A percentile compares a stretch with the other conserved stretches of the same genome.
These are phyloP conservation scores for Termitomyces sp. DNA, from an alignment of 768 basidiomycete species.

Conservation along the genomic window DNA sequence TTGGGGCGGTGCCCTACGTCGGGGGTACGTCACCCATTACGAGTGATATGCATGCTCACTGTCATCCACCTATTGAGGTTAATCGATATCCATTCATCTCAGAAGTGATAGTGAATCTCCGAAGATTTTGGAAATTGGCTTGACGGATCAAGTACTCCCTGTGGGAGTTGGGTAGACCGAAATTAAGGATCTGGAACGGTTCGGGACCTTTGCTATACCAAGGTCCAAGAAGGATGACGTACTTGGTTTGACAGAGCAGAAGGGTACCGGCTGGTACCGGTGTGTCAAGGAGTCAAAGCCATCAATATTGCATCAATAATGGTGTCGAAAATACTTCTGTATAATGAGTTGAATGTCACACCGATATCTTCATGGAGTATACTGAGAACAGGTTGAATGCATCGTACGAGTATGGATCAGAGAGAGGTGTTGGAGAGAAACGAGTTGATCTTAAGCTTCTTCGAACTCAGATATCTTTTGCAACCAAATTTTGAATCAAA, in stretches of 20 bases:
- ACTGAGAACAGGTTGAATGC: not conserved
- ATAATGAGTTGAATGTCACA: not conserved
- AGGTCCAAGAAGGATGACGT: not conserved
- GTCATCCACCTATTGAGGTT: not conserved
- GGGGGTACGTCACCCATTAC: too few species aligned
- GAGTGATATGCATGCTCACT: not conserved
- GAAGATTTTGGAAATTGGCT: not conserved
- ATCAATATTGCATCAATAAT: too few species aligned
- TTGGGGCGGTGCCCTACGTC: too few species aligned
- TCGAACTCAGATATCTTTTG: too few species aligned
- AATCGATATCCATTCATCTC: not conserved
- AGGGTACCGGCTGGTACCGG: too few species aligned
- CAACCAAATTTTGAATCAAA: not conserved
- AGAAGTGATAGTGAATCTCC: not conserved
- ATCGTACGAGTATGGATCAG: too few species aligned
- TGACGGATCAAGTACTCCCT: too few species aligned
- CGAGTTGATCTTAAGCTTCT: too few species aligned
- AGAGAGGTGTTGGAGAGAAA: too few species aligned
- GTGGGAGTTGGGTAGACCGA: not conserved
- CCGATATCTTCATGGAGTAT: not conserved
- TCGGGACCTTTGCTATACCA: not conserved
- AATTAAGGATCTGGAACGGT: not conserved
- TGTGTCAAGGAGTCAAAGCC: not conserved
- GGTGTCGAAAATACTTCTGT: not conserved
- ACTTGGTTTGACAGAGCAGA: not conserved